Base-by-base conservation (phyloP, 2,329 filamentous ascomycete genomes). In the Diaporthe eres region DNA sequence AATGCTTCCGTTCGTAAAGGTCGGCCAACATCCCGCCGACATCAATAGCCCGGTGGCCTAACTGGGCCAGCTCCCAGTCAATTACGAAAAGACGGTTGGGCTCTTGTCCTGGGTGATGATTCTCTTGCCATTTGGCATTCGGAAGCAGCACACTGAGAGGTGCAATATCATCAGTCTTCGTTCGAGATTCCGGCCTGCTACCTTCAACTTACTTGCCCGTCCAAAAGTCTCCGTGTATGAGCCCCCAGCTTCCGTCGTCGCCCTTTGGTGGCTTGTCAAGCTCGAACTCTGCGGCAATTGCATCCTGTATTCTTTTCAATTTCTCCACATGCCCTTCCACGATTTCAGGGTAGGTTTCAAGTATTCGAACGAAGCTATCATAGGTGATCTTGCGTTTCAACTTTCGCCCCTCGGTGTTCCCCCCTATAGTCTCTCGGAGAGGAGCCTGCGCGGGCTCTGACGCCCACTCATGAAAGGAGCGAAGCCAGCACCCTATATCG, bases 201-300 rank as follows among this genome's bases (percentile, higher is more conserved):
- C 5, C 15, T 4, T 19, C 22, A 28, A 80, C 85, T 57, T 82
- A 86, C 85, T 87, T 87, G 6, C 84, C 85, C 7, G 83, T 80
- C 82, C 85, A 86, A 60, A 86, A 85, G 73, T 87, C 85, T 1
- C 85, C 85, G 75, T 87, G 85, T 28, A 87, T 80, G 19, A 81
- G 47, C 2, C 81, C 80, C 78, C 79, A 80, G 37, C 44, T 22
- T 13, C 31, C 57, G 8, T 72, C 25, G 1, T 71, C 74, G 5
- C 75, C 78, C 4, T 72, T 28, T 10, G 76, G 77, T 17, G 72
- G 71, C 44, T 70, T 10, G 31, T 63, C 10, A n/a, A 72, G 78
- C 6, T 80, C 77, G 39, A 83, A 76, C 72, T 85, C 84, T 9
- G 73, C 76, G 0, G 72, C 75, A 1, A 82, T 82, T 67, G 78